phyloP scores from a whole-genome alignment of 305 asterid genomes.

The Solanum chacoense region DNA sequence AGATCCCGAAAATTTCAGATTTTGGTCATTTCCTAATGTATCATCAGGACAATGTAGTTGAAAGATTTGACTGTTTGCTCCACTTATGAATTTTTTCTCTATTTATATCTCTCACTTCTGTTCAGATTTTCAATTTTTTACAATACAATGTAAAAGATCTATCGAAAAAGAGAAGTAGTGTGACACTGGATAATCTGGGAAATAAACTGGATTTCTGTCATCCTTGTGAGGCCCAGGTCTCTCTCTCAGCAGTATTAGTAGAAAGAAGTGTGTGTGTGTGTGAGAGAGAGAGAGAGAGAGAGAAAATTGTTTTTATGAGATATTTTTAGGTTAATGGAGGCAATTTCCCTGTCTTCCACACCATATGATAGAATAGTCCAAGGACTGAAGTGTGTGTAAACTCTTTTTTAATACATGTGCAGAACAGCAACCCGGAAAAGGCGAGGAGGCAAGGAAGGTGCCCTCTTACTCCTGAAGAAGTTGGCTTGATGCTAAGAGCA shows the following conservation, averaged over 20 bases:
- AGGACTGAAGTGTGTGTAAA: conserved; percentile 5
- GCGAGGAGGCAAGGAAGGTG: conserved; percentile 96
- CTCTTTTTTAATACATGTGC: conserved; percentile 22
- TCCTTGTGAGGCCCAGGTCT: background rate
- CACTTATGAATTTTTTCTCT: background rate
- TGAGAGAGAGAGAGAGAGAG: background rate
- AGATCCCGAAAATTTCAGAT: background rate
- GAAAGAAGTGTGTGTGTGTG: background rate
- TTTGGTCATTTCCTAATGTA: background rate
- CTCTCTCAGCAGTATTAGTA: background rate
- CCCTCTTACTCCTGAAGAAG: conserved; percentile 96
- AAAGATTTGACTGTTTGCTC: background rate
- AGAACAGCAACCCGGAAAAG: conserved; percentile 78
- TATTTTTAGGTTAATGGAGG: background rate
- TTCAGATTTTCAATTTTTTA: background rate
- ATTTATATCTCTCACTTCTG: background rate
- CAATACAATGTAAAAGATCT: background rate
- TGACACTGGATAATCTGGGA: background rate
- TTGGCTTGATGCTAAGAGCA: conserved; percentile 82
- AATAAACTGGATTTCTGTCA: background rate
- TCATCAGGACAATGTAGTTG: background rate
- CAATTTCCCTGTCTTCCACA: background rate
- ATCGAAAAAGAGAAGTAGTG: background rate
- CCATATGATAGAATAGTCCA: background rate
- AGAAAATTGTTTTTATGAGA: background rate